phyloP scores from a whole-genome alignment of 78 protist genomes.

The Chrysochromulina tobinii region DNA sequence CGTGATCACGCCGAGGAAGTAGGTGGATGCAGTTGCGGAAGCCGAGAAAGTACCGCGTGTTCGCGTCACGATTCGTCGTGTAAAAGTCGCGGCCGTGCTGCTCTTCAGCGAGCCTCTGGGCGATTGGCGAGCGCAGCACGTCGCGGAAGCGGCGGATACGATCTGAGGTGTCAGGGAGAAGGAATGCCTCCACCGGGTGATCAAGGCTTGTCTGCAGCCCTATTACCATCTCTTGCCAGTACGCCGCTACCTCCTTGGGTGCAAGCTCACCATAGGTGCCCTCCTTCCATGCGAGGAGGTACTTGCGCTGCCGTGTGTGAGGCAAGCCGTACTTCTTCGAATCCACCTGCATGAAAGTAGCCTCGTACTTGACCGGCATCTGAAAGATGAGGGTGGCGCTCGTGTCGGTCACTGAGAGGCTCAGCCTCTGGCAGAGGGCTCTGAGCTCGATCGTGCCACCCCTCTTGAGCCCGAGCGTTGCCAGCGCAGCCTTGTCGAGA shows the following conservation, averaged over 20 bases:
- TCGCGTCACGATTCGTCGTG: neutral
- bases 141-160: constrained; percentile 14
- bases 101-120: no score
- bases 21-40: neutral
- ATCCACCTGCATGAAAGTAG: neutral
- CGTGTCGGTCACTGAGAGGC: neutral
- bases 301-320: neutral
- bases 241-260: neutral
- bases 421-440: no score
- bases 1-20: neutral
- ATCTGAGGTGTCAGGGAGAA: neutral
- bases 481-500: no score
- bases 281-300: neutral
- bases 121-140: neutral
- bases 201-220: neutral
- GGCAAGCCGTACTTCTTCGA: neutral
- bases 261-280: neutral
- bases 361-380: neutral
- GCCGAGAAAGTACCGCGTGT: neutral
- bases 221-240: neutral
- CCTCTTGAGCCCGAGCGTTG: no score
- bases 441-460: no score
- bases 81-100: neutral
- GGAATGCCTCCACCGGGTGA: constrained; percentile 6
- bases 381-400: neutral